Evolutionary conservation across 1,139 yeast genomes (phyloP).

Genomic region (Suhomyces choctaworum): DNA sequence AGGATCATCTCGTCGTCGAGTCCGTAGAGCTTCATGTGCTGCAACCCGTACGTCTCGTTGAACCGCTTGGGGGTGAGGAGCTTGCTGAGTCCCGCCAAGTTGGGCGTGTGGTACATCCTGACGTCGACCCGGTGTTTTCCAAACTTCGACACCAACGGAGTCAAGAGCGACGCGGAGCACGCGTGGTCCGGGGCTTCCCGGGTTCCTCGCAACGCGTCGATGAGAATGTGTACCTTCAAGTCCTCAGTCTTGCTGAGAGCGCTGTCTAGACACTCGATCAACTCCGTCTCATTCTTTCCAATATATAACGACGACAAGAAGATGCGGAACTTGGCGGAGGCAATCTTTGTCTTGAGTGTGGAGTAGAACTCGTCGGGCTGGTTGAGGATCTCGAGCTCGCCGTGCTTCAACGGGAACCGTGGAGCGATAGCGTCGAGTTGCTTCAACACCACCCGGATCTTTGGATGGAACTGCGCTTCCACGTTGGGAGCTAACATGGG

Average conservation of each 20-base stretch:
- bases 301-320: conserved; percentile 85
- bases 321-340: conserved; percentile 56
- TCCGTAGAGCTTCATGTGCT: conserved; percentile 97
- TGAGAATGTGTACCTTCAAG: conserved; percentile 67
- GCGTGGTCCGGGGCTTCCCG: conserved; percentile 75
- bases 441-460: conserved; percentile 48
- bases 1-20: conserved; percentile 86
- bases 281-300: conserved; percentile 79
- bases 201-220: conserved; percentile 91
- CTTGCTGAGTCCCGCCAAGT: conserved; percentile 66
- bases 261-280: conserved; percentile 55
- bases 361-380: conserved; percentile 72
- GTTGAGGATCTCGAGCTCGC: conserved; percentile 62
- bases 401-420: conserved; percentile 58
- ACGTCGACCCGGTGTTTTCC: conserved; percentile 74
- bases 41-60: conserved; percentile 91
- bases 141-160: conserved; percentile 63
- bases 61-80: conserved; percentile 73
- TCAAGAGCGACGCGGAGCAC: conserved; percentile 75
- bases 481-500: conserved; percentile 19
- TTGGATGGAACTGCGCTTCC: conserved; percentile 45
- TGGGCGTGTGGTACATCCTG: conserved; percentile 89
- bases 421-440: conserved; percentile 72
- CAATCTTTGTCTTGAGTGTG: conserved; percentile 56
- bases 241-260: conserved; percentile 62